Conservation (phyloP, 768 basidiomycete species). For the Termitomyces sp. region DNA sequence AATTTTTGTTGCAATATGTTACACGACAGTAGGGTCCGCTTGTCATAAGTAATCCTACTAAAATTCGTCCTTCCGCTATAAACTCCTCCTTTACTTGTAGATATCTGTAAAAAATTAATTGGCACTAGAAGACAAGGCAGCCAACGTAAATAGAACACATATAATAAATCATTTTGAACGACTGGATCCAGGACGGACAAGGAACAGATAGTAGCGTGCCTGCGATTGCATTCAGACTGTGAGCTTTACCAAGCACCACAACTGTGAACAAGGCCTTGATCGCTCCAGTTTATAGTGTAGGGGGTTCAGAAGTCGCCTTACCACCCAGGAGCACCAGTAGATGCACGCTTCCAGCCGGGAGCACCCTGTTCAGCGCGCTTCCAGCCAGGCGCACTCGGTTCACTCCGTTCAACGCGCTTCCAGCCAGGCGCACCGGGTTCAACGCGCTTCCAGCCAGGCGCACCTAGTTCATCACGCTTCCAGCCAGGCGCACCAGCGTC, state of each 20-base stretch:
- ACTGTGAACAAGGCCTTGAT: background rate
- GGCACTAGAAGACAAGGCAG: background rate
- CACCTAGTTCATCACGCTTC: background rate
- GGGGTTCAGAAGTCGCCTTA: background rate
- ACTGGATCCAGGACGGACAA: background rate
- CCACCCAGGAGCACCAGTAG: background rate
- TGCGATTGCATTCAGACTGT: background rate
- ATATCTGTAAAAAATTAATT: background rate
- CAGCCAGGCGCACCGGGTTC: background rate
- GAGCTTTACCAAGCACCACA: background rate
- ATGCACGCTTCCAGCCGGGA: background rate
- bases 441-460: background rate
- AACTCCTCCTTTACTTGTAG: background rate
- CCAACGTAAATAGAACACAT: background rate
- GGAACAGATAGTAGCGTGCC: background rate
- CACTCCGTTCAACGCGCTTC: background rate
- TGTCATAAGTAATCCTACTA: background rate
- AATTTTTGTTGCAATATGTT: background rate
- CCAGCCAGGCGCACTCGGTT: background rate
- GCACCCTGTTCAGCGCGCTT: background rate
- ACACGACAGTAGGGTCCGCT: too few species aligned
- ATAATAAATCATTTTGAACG: background rate
- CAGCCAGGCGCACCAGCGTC: background rate
- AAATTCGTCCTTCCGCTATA: background rate
- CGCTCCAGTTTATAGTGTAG: background rate